Base-by-base conservation (phyloP, 345 rosid genomes). In the Corymbia maculata region DNA sequence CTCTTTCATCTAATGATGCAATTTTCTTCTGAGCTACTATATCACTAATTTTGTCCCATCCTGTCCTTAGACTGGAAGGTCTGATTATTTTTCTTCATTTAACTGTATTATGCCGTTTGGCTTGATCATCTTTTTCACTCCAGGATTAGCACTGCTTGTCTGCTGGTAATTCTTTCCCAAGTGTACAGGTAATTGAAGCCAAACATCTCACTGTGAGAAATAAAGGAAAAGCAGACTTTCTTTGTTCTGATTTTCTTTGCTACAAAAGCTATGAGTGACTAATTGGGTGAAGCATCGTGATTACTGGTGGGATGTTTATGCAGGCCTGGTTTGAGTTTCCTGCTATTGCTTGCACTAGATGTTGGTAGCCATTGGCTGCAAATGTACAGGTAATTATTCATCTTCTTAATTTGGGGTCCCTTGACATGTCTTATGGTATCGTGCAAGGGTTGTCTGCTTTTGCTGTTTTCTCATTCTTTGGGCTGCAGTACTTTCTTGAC, bases 61-160 rank as follows among this genome's bases (percentile, higher is more conserved):
- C 86, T 32, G n/a, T 24, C 45, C 49, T 68, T 11, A 87, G 13
- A 82, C 86, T 47, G 26, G 64, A 30, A 51, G 44, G 47, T 44
- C 45, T 52, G 55, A 85, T 85, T 51, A 52, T 32, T n/a, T 85
- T 80, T 89, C 44, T 52, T 79, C 88, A 32, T 26, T 14, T 89
- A n/a, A 15, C 88, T 59, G 52, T 88, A 61, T 88, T 89, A n/a
- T 47, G 90, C 15, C n/a, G 57, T 80, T 28, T 89, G 84, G 87
- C 42, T 51, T 32, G 61, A 85, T 85, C 24, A 24, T 51, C 61
- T 32, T 30, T 88, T 87, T n/a, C 45, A 85, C 32, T 85, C 51
- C 96, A 97, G 99, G 94, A 95, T 97, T 89, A 96, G 99, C 96
- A 97, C 99, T 52, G 98, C 98, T 86, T 97, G 98, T 91, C 94